Conservation (phyloP, 2,329 filamentous ascomycete species). For the Westerdykella sp. region DNA sequence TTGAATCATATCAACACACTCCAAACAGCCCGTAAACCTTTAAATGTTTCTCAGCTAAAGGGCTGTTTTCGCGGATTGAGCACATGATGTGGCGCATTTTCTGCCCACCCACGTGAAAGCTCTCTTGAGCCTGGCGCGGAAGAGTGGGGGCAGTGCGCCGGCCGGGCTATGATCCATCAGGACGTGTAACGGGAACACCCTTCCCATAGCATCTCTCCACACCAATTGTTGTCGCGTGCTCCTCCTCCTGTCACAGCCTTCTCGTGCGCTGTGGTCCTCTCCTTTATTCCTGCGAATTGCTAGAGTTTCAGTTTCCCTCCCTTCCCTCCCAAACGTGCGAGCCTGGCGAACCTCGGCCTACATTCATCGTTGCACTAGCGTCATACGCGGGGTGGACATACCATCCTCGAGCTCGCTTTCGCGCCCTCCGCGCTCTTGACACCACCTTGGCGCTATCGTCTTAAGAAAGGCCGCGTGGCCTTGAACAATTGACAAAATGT, state of each 20-base stretch:
- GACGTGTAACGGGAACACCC: slow-evolving; percentile 9
- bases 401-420: slow-evolving; percentile 10
- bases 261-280: not conserved
- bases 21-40: no score
- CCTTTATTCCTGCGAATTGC: not conserved
- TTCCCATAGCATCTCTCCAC: slow-evolving; percentile 5
- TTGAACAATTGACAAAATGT: slow-evolving; percentile 56
- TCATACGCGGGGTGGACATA: slow-evolving; percentile 29
- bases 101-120: slow-evolving; percentile 23
- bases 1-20: no score
- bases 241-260: slow-evolving; percentile 4
- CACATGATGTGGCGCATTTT: slow-evolving; percentile 11
- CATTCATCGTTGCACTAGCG: slow-evolving; percentile 20
- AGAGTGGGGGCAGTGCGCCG: slow-evolving; percentile 24
- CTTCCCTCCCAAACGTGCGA: not conserved
- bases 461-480: slow-evolving; percentile 30
- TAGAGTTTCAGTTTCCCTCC: not conserved
- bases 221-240: slow-evolving; percentile 9
- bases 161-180: slow-evolving; percentile 12
- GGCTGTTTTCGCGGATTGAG: no score
- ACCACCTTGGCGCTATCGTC: slow-evolving; percentile 29
- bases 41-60: no score
- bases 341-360: slow-evolving; percentile 23
- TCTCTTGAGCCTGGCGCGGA: slow-evolving; percentile 4
- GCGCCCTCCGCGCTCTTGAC: slow-evolving; percentile 6